phyloP scores from a whole-genome alignment of 495 filamentous ascomycete genomes.

The Cairneyella variabilis region DNA sequence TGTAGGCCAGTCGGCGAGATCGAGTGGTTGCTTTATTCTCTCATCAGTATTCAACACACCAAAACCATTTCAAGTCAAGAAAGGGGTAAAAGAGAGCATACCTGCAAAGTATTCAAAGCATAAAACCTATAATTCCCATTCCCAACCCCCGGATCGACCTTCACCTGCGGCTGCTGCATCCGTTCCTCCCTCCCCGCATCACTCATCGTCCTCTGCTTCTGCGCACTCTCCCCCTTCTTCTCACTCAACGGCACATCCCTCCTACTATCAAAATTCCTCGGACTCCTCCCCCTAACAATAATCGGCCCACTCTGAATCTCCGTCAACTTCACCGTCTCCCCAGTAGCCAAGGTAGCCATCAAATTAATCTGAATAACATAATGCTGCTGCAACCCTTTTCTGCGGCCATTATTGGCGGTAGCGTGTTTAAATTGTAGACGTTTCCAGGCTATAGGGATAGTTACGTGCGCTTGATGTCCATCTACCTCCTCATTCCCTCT shows the following conservation, averaged over 20 bases:
- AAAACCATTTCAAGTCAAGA: background rate
- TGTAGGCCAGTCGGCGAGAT: constrained; percentile 23
- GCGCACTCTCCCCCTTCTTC: constrained; percentile 30
- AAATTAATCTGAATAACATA: constrained; percentile 64
- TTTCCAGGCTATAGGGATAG: constrained; percentile 85
- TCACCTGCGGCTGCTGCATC: constrained; percentile 15
- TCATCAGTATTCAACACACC: background rate
- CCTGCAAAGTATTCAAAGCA: constrained; percentile 19
- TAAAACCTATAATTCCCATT: constrained; percentile 23
- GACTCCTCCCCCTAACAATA: constrained; percentile 65
- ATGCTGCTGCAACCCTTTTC: constrained; percentile 68
- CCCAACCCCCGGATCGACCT: constrained; percentile 21
- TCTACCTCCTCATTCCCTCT: constrained; percentile 79
- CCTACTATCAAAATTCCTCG: constrained; percentile 64
- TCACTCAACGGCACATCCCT: constrained; percentile 61
- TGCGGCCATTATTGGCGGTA: constrained; percentile 77
- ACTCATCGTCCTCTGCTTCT: constrained; percentile 28
- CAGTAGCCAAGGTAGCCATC: constrained; percentile 53
- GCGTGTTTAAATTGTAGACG: constrained; percentile 88
- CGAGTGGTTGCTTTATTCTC: constrained; percentile 19
- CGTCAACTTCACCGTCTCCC: constrained; percentile 53
- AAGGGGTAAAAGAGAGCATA: background rate
- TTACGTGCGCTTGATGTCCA: constrained; percentile 67
- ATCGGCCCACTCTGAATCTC: constrained; percentile 63
- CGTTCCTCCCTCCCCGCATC: constrained; percentile 12